A percentile compares a stretch with the other conserved stretches of the same genome.
Evolutionary conservation across 139 green algal genomes (phyloP).

Genomic region (Micractinium conductrix): DNA sequence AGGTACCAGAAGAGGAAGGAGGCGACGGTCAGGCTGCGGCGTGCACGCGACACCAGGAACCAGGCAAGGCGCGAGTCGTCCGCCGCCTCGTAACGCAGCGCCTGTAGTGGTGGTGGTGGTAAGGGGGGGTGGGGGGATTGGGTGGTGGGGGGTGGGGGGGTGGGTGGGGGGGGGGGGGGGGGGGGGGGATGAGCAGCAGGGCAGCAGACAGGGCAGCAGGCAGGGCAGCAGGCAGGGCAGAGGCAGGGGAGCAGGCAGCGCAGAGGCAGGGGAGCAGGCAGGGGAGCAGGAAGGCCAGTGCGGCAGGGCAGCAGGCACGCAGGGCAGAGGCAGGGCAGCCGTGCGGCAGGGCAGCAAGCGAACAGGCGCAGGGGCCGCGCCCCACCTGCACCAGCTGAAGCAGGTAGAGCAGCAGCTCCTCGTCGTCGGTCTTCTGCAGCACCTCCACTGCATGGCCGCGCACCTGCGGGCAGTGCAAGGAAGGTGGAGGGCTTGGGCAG

Average conservation of each 20-base stretch:
- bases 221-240: not conserved
- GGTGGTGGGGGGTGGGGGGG: too few species aligned
- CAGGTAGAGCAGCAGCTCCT: slow-evolving; percentile 92
- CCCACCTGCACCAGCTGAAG: slow-evolving; percentile 90
- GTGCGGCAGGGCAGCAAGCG: too few species aligned
- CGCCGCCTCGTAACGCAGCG: slow-evolving; percentile 89
- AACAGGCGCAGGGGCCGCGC: not conserved
- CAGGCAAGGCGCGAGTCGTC: slow-evolving; percentile 68
- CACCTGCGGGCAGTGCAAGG: slow-evolving; percentile 54
- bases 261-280: too few species aligned
- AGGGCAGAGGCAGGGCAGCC: too few species aligned
- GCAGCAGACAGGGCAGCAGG: too few species aligned
- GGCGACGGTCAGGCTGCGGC: slow-evolving; percentile 67
- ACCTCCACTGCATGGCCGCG: slow-evolving; percentile 75
- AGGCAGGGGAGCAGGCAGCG: too few species aligned
- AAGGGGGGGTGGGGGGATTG: not conserved
- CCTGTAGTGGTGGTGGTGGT: slow-evolving; percentile 50
- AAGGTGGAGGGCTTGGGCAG: not conserved
- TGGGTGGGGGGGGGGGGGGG: too few species aligned
- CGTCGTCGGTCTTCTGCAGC: slow-evolving; percentile 76
- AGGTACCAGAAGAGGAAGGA: slow-evolving; percentile 90
- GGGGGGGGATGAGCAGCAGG: too few species aligned
- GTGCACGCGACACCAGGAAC: slow-evolving; percentile 81
- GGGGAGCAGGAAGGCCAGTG: too few species aligned
- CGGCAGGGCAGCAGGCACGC: too few species aligned